Percentiles rank a stretch among this genome's conserved stretches.
These are phyloP conservation scores for Paecilomyces variotii DNA, from an alignment of 2,329 filamentous ascomycete genomes.

Conservation along the genomic window DNA sequence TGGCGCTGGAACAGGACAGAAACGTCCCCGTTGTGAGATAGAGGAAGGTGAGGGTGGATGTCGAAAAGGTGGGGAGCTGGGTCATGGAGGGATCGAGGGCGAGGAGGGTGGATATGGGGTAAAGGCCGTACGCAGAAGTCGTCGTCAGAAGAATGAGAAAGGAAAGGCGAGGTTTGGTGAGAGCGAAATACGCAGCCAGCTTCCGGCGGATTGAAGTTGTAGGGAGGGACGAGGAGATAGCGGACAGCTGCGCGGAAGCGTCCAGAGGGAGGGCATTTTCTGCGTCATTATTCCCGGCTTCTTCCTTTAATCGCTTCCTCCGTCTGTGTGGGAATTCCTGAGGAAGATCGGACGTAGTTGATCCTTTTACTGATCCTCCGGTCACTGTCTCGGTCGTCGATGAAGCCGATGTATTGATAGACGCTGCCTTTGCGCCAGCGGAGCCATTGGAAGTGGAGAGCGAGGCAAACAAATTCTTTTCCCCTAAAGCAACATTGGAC, in stretches of 20 bases:
- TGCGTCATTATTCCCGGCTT: conserved; percentile 12
- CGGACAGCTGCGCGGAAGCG: conserved; percentile 54
- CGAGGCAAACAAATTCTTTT: conserved; percentile 18
- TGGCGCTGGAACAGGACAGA: conserved; percentile 82
- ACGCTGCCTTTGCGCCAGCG: conserved; percentile 2
- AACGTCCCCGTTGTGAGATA: conserved; percentile 88
- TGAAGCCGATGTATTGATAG: conserved; percentile 6
- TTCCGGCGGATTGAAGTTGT: conserved; percentile 54
- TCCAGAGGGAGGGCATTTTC: conserved; percentile 45
- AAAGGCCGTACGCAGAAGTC: conserved; percentile 84
- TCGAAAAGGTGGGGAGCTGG: conserved; percentile 52
- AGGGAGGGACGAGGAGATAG: conserved; percentile 49
- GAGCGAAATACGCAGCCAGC: conserved; percentile 73
- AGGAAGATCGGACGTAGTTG: conserved; percentile 13
- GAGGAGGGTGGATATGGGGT: conserved; percentile 83
- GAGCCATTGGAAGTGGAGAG: conserved; percentile 15
- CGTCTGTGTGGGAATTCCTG: conserved; percentile 35
- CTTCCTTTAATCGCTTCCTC: conserved; percentile 35
- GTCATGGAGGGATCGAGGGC: conserved; percentile 65
- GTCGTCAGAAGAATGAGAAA: conserved; percentile 86
- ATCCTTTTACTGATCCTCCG: conserved; percentile 6
- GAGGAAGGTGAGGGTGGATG: conserved; percentile 77
- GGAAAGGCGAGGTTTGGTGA: conserved; percentile 91
- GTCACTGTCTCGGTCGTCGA: conserved; percentile 9
- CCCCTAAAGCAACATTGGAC: conserved; percentile 10